Percentiles rank a stretch among this genome's conserved stretches.
These are phyloP conservation scores for Aspergillus transmontanensis DNA, from an alignment of 2,329 filamentous ascomycete species.

Conservation along the genomic window DNA sequence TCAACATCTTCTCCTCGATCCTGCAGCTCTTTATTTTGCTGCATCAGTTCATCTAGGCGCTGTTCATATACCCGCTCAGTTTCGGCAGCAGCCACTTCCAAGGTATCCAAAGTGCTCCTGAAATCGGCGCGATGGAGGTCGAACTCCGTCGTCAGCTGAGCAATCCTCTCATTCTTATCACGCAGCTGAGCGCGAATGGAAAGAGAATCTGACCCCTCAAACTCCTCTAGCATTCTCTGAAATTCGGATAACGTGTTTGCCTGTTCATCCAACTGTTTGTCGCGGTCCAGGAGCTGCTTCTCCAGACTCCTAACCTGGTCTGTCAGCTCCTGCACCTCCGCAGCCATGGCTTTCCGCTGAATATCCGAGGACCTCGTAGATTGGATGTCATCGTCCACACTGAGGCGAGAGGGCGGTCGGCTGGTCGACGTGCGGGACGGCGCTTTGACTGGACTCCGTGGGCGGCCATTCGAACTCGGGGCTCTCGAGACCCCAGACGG, in stretches of 20 bases:
- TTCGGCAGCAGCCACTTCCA: conserved; percentile 93
- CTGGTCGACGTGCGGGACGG: conserved; percentile 39
- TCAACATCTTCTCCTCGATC: conserved; percentile 87
- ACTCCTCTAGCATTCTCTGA: conserved; percentile 82
- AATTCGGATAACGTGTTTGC: conserved; percentile 81
- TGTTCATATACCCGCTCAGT: conserved; percentile 90
- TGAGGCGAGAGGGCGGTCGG: conserved; percentile 43
- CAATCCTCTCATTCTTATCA: conserved; percentile 97
- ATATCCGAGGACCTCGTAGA: conserved; percentile 36
- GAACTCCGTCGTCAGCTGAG: conserved; percentile 89
- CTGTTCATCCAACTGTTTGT: conserved; percentile 87
- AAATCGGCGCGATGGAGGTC: conserved; percentile 95
- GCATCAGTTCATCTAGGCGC: conserved; percentile 62
- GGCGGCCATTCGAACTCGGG: conserved; percentile 47
- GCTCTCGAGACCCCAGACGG: conserved; percentile 51
- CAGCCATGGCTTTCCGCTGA: conserved; percentile 26
- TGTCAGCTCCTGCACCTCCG: conserved; percentile 51
- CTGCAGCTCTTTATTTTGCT: conserved; percentile 80
- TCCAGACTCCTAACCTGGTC: conserved; percentile 75
- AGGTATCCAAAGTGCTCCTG: conserved; percentile 90
- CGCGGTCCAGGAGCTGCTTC: conserved; percentile 76
- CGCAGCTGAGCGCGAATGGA: conserved; percentile 80
- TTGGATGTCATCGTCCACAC: conserved; percentile 40
- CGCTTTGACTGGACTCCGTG: conserved; percentile 43
- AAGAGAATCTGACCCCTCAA: conserved; percentile 74